These are phyloP conservation scores for Pneumocystis murina DNA, from an alignment of 1,139 yeast species.

Conservation along the genomic window DNA sequence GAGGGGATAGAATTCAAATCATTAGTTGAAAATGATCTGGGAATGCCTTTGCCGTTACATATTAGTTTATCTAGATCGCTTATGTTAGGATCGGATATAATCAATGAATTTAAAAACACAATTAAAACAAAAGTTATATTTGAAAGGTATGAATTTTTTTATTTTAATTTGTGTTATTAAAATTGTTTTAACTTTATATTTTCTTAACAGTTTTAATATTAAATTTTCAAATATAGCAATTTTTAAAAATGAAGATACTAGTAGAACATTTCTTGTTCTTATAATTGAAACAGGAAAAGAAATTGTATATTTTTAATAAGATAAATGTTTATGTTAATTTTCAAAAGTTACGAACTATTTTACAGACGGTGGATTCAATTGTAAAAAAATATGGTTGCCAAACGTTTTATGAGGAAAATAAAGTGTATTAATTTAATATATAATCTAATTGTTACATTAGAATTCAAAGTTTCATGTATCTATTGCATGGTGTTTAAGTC, in stretches of 20 bases:
- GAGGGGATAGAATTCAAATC: neutral
- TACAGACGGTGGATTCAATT: neutral
- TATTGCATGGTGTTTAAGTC: neutral
- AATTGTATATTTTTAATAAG: neutral
- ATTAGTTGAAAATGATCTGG: neutral
- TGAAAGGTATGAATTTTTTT: neutral
- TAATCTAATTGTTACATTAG: neutral
- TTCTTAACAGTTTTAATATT: neutral
- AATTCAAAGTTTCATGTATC: neutral
- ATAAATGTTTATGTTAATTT: neutral
- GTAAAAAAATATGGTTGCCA: neutral
- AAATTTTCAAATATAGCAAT: neutral
- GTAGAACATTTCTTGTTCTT: neutral
- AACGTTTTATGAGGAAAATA: neutral
- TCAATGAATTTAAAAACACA: neutral
- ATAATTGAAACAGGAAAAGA: neutral
- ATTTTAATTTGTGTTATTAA: neutral
- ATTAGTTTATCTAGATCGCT: neutral
- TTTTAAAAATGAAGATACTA: neutral
- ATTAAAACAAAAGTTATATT: neutral
- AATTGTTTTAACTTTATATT: neutral
- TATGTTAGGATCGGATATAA: neutral
- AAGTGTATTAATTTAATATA: neutral
- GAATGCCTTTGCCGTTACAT: neutral
- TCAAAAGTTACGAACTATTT: neutral